Evolutionary conservation across 2,329 filamentous ascomycete genomes (phyloP).

Genomic region (Zalaria sp.): DNA sequence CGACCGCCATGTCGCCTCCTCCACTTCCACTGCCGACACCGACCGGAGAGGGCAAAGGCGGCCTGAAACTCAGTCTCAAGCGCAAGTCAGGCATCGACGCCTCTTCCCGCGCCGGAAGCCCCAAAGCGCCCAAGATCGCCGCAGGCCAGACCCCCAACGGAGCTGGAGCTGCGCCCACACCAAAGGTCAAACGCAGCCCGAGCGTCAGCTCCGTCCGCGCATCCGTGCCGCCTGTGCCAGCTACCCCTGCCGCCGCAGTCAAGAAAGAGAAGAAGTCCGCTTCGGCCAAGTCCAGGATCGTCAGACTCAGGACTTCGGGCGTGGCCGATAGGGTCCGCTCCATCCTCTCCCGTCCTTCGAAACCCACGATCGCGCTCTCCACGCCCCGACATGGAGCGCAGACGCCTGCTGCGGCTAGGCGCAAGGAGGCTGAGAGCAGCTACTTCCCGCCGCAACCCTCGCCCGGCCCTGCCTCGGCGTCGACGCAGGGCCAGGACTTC

Average conservation of each 20-base stretch:
- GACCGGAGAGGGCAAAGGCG: neutral
- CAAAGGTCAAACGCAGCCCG: conserved; percentile 4
- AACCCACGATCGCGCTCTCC: too few species aligned
- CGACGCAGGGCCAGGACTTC: conserved; percentile 3
- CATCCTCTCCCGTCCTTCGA: neutral
- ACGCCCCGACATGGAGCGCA: conserved; percentile 1
- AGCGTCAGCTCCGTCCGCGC: conserved; percentile 1
- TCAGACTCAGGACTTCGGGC: neutral
- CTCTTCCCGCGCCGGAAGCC: conserved; percentile 11
- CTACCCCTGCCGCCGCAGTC: neutral
- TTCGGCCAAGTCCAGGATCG: neutral
- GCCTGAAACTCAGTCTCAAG: conserved; percentile 14
- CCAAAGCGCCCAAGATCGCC: conserved; percentile 13
- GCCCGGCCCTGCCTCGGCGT: neutral
- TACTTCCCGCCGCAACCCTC: conserved; percentile 1
- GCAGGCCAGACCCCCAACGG: conserved; percentile 6
- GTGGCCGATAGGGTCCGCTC: neutral
- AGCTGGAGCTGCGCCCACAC: conserved; percentile 2
- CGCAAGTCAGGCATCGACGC: conserved; percentile 11
- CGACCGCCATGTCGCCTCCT: conserved; percentile 6
- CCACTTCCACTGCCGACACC: conserved; percentile 5
- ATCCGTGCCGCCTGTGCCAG: neutral
- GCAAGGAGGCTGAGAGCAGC: conserved; percentile 1
- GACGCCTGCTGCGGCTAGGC: neutral
- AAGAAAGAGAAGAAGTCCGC: conserved; percentile 1